A percentile compares a stretch with the other conserved stretches of the same genome.
These are phyloP conservation scores for Meripilus lineatus DNA, from an alignment of 1,284 basidiomycete species.

Conservation along the genomic window DNA sequence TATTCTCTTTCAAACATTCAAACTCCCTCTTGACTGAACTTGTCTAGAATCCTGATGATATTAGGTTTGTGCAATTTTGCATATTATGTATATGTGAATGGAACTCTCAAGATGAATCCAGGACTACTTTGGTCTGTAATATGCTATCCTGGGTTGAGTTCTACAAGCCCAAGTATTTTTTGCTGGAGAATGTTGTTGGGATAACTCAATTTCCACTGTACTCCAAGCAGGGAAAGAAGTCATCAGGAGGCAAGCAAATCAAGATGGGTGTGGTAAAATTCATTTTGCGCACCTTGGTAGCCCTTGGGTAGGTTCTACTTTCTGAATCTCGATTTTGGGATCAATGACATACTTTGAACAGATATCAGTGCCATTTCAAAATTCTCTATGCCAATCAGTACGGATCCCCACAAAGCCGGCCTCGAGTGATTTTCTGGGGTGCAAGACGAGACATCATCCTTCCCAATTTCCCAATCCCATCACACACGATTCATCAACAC, in stretches of 20 bases:
- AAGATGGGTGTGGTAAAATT: slow-evolving; percentile 60
- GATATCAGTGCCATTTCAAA: slow-evolving; percentile 64
- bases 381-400: slow-evolving; percentile 64
- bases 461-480: slow-evolving; percentile 61
- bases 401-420: slow-evolving; percentile 64
- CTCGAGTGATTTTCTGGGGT: slow-evolving; percentile 63
- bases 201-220: slow-evolving; percentile 42
- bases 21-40: slow-evolving; percentile 1
- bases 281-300: slow-evolving; percentile 49
- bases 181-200: slow-evolving; percentile 68
- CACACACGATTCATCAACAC: slow-evolving; percentile 46
- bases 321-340: not conserved
- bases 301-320: slow-evolving; percentile 47
- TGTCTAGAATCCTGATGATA: slow-evolving; percentile 50
- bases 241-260: slow-evolving; percentile 38
- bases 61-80: slow-evolving; percentile 35
- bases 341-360: slow-evolving; percentile 22
- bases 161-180: slow-evolving; percentile 56
- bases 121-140: slow-evolving; percentile 58
- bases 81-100: not conserved
- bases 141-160: slow-evolving; percentile 74
- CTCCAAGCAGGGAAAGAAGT: slow-evolving; percentile 20
- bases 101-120: slow-evolving; percentile 20
- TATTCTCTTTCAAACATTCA: not conserved
- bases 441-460: slow-evolving; percentile 49